A percentile compares a stretch with the other conserved stretches of the same genome.
phyloP scores from a whole-genome alignment of 2,329 filamentous ascomycete genomes.

The Fusarium bactridioides region DNA sequence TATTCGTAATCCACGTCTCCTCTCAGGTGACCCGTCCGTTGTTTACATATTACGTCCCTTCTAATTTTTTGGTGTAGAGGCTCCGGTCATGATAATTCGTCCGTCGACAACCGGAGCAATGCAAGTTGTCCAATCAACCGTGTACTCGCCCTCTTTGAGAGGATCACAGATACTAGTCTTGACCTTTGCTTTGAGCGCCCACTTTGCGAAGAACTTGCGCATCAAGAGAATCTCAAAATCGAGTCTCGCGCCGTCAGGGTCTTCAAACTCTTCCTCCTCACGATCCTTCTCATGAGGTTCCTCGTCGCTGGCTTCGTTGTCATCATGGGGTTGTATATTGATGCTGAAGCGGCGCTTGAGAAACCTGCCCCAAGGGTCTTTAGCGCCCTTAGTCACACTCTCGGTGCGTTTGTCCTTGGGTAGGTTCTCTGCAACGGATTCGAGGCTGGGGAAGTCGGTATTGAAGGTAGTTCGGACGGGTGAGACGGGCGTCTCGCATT shows the following conservation, averaged over 20 bases:
- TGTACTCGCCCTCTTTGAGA: conserved; percentile 65
- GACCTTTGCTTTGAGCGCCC: conserved; percentile 74
- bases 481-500: conserved; percentile 62
- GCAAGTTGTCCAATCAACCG: conserved; percentile 80
- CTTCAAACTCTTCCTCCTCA: conserved; percentile 44
- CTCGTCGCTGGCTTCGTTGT: conserved; percentile 54
- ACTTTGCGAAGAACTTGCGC: conserved; percentile 74
- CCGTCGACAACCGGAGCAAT: conserved; percentile 82
- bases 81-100: conserved; percentile 65
- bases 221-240: conserved; percentile 69
- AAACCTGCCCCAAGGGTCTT: conserved; percentile 49
- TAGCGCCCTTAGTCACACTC: conserved; percentile 30
- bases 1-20: not conserved
- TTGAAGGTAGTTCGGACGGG: conserved; percentile 36
- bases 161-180: conserved; percentile 60
- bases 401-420: conserved; percentile 31
- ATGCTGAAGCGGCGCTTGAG: conserved; percentile 48
- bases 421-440: conserved; percentile 33
- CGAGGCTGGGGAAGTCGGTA: conserved; percentile 32
- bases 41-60: not conserved
- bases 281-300: conserved; percentile 34
- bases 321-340: conserved; percentile 45
- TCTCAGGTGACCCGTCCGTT: not conserved
- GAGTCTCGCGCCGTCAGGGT: conserved; percentile 52
- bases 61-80: conserved; percentile 15